Evolutionary conservation across 1,284 basidiomycete genomes (phyloP).

Genomic region (Leccinum pachyderme): DNA sequence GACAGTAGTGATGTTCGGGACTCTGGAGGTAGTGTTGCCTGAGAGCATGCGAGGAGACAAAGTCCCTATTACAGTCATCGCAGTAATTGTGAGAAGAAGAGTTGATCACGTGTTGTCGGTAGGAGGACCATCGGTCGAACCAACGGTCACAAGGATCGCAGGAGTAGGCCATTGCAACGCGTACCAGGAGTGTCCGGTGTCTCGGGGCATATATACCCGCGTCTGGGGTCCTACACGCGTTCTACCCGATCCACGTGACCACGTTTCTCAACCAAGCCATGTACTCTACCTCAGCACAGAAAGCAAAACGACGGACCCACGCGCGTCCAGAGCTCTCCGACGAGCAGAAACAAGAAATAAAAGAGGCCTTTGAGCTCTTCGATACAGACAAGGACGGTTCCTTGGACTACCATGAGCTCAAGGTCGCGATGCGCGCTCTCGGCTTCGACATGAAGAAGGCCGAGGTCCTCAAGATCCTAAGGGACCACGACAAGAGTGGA

Average conservation of each 20-base stretch:
- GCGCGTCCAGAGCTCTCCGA: conserved; percentile 82
- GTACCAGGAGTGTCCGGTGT: not conserved
- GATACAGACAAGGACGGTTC: conserved; percentile 99
- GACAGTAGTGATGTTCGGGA: conserved; percentile 38
- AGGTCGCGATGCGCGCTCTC: conserved; percentile 96
- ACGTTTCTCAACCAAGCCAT: conserved; percentile 36
- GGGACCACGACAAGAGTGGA: conserved; percentile 89
- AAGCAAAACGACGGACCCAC: conserved; percentile 70
- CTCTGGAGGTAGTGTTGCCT: conserved; percentile 31
- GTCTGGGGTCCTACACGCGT: conserved; percentile 32
- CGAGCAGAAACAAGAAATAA: conserved; percentile 96
- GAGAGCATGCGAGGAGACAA: conserved; percentile 15
- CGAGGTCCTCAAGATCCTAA: conserved; percentile 92
- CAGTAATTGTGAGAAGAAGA: conserved; percentile 26
- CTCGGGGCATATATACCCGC: accelerated
- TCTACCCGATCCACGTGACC: conserved; percentile 24
- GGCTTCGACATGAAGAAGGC: conserved; percentile 99
- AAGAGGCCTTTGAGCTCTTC: conserved; percentile 98
- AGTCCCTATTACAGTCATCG: conserved; percentile 20
- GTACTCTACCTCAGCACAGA: conserved; percentile 73
- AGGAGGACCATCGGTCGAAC: conserved; percentile 8
- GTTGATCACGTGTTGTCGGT: conserved; percentile 23
- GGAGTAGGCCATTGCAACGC: conserved; percentile 2
- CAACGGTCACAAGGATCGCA: conserved; percentile 25
- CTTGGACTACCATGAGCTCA: conserved; percentile 97